Evolutionary conservation across 768 basidiomycete species (phyloP).

Genomic region (Pseudohyphozyma bogoriensis): DNA sequence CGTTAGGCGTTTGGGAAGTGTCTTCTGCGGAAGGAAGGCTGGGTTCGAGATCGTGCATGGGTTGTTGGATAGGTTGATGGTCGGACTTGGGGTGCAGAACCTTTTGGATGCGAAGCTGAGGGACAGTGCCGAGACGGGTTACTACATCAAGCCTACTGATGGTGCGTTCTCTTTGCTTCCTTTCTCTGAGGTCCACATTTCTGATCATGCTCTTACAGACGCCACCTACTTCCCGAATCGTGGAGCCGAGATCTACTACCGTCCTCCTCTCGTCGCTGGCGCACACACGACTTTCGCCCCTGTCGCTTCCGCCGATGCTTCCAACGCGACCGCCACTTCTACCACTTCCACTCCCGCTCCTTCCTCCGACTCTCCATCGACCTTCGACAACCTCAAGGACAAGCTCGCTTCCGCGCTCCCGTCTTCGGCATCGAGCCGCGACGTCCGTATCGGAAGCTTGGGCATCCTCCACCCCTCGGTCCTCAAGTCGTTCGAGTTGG

Average conservation of each 20-base stretch:
- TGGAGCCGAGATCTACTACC: slow-evolving; percentile 83
- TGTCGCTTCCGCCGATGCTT: slow-evolving; percentile 12
- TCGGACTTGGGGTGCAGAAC: slow-evolving; percentile 81
- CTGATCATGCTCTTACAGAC: slow-evolving; percentile 43
- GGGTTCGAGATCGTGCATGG: slow-evolving; percentile 94
- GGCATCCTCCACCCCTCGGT: slow-evolving; percentile 91
- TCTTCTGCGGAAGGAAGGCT: slow-evolving; percentile 94
- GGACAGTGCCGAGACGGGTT: slow-evolving; percentile 57
- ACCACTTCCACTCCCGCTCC: not conserved
- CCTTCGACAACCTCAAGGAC: slow-evolving; percentile 39
- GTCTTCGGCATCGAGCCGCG: slow-evolving; percentile 34
- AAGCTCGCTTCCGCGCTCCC: slow-evolving; percentile 42
- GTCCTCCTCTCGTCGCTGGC: slow-evolving; percentile 37
- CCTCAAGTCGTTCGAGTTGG: slow-evolving; percentile 83
- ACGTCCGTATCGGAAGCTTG: slow-evolving; percentile 72
- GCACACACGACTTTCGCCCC: slow-evolving; percentile 30
- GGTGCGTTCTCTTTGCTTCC: slow-evolving; percentile 48
- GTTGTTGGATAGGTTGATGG: slow-evolving; percentile 87
- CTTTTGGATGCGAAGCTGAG: slow-evolving; percentile 54
- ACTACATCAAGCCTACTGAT: slow-evolving; percentile 77
- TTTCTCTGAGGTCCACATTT: not conserved
- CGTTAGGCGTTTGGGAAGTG: slow-evolving; percentile 72
- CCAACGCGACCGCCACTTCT: slow-evolving; percentile 21
- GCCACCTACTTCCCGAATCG: slow-evolving; percentile 90
- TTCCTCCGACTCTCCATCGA: not conserved